phyloP scores from a whole-genome alignment of 164 flowering plant genomes.

The Chimonanthus salicifolius region DNA sequence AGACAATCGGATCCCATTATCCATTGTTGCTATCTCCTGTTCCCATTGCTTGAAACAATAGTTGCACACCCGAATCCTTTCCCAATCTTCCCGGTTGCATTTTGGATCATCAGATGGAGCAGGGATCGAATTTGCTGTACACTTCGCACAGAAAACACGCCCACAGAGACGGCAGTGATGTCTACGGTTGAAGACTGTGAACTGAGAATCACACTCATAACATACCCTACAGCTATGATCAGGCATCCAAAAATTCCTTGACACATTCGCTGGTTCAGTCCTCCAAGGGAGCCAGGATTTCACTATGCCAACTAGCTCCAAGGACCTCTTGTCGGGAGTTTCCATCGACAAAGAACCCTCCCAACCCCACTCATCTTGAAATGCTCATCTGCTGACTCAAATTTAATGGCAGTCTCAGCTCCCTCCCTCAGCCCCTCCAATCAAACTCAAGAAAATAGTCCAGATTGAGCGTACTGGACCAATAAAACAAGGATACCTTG shows the following conservation, averaged over 20 bases:
- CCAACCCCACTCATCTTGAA: conserved; percentile 48
- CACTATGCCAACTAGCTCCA: conserved; percentile 43
- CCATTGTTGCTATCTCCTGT: conserved; percentile 30
- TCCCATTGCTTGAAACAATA: conserved; percentile 83
- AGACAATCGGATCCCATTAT: conserved; percentile 38
- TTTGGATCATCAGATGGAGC: conserved; percentile 37
- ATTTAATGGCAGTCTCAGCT: not conserved
- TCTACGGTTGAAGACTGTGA: conserved; percentile 73
- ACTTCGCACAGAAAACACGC: conserved; percentile 80
- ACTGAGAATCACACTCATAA: conserved; percentile 89
- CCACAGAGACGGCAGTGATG: conserved; percentile 97
- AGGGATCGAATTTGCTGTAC: conserved; percentile 80
- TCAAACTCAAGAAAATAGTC: not conserved
- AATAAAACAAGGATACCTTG: not conserved
- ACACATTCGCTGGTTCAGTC: conserved; percentile 65
- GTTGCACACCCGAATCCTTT: conserved; percentile 76
- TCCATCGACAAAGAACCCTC: conserved; percentile 57
- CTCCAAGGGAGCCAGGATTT: conserved; percentile 81
- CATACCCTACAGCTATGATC: conserved; percentile 93
- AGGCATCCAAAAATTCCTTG: conserved; percentile 98
- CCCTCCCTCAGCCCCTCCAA: not conserved
- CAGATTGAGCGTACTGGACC: not conserved
- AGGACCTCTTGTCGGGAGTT: conserved; percentile 39
- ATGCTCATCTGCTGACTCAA: conserved; percentile 38
- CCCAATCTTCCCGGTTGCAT: conserved; percentile 46